Base-by-base conservation (phyloP, 768 basidiomycete species). In the Rhizopogon salebrosus region DNA sequence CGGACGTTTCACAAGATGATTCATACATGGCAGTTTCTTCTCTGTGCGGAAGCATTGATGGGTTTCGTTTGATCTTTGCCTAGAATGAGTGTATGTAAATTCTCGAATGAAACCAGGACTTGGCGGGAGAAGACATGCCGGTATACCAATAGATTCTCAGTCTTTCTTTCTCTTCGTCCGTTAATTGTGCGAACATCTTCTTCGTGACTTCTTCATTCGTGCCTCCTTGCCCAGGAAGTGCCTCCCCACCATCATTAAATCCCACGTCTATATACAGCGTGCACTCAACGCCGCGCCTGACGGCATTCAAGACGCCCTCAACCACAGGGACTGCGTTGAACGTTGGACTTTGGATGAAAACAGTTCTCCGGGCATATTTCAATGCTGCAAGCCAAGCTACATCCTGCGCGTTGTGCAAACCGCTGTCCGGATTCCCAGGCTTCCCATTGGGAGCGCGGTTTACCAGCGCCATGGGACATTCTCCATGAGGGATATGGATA, bases 321-420 rank as follows among this genome's bases (percentile, higher is more conserved):
- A 86, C 76, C 26, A 84, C 75, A 3, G 85, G 86, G 16, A 66
- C 67, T 3, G 87, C 85, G 54, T 89, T 88, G 54, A 87, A 77
- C 7, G 84, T 85, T 1, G 87, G 87, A 0, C 83, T 81, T 73
- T 89, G 87, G 51, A 88, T 83, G 68, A 88, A 85, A n/a, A 87
- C 75, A 46, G 68, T 78, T 60, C 75, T 75, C 62, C 75, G 68
- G 7, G 86, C 85, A 53, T 81, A 79, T 51, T 76, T 70, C 59
- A 87, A 72, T 2, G 75, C 85, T 20, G 82, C 79, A 37, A 88
- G 73, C 84, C 84, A 87, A 5, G 85, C 84, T 7, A 76, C 76
- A 54, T 85, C 82, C 64, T 88, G 86, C 3, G 85, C 80, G 73
- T 76, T 75, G 34, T 76, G 68, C 50, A 78, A 69, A 49, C 64